A percentile compares a stretch with the other conserved stretches of the same genome.
Evolutionary conservation across 2,329 filamentous ascomycete genomes (phyloP).

Genomic region (Penicillium brasilianum): DNA sequence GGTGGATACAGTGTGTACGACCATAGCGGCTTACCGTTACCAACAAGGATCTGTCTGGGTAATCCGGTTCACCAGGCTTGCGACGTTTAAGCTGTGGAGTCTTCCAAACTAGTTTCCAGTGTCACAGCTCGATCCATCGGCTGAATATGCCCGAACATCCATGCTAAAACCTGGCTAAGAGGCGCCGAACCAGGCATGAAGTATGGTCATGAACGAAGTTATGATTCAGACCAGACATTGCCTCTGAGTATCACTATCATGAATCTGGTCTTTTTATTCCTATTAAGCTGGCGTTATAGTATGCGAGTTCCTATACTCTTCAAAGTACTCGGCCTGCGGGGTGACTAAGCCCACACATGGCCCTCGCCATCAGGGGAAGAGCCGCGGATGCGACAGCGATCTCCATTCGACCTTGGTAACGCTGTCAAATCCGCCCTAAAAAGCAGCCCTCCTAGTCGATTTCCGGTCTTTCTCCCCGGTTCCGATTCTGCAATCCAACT

Average conservation of each 20-base stretch:
- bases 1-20: constrained; percentile 13
- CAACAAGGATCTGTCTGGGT: background rate
- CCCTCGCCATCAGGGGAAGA: constrained; percentile 24
- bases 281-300: background rate
- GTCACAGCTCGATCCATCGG: background rate
- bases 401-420: constrained; percentile 14
- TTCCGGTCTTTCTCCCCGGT: constrained; percentile 2
- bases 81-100: background rate
- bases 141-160: background rate
- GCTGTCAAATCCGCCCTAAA: constrained; percentile 1
- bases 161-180: background rate
- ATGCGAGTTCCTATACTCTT: background rate
- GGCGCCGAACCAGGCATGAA: background rate
- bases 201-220: no score
- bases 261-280: background rate
- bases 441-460: background rate
- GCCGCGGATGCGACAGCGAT: constrained; percentile 23
- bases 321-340: background rate
- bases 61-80: background rate
- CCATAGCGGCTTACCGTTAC: constrained; percentile 9
- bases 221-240: background rate
- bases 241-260: background rate
- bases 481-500: constrained; percentile 24
- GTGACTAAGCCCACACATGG: constrained; percentile 34
- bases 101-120: background rate